phyloP scores from a whole-genome alignment of 768 basidiomycete genomes.

The Sarcodon aspratus region DNA sequence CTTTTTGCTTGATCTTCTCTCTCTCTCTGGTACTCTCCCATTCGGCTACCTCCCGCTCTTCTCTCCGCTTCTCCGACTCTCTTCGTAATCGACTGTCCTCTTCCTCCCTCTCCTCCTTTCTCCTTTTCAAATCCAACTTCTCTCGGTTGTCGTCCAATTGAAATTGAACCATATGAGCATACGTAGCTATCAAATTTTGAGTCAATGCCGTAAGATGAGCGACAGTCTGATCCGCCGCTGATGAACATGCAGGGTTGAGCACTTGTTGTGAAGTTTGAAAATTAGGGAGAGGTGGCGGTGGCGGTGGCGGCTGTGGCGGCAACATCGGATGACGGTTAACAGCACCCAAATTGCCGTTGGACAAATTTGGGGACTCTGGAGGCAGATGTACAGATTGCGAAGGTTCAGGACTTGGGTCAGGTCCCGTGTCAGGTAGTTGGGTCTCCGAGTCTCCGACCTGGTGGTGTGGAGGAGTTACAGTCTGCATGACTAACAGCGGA shows the following conservation, averaged over 20 bases:
- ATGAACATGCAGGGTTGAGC: not conserved
- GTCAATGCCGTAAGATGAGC: slow-evolving; percentile 37
- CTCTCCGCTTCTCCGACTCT: slow-evolving; percentile 39
- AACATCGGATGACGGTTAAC: not conserved
- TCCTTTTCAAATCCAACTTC: slow-evolving; percentile 57
- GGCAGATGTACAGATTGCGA: not conserved
- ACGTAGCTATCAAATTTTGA: slow-evolving; percentile 44
- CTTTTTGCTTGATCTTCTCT: slow-evolving; percentile 41
- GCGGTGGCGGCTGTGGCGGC: not conserved
- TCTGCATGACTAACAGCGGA: not conserved
- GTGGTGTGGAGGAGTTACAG: not conserved
- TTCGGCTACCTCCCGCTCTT: slow-evolving; percentile 47
- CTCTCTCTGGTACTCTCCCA: slow-evolving; percentile 28
- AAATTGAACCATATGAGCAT: slow-evolving; percentile 42
- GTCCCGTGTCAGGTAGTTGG: not conserved
- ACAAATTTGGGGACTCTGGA: not conserved
- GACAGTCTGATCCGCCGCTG: slow-evolving; percentile 22
- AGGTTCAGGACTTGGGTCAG: not conserved
- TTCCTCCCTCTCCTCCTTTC: slow-evolving; percentile 62
- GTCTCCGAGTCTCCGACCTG: not conserved
- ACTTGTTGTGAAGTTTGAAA: not conserved
- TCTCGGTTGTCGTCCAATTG: slow-evolving; percentile 61
- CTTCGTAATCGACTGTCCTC: slow-evolving; percentile 38
- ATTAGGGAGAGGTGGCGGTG: not conserved
- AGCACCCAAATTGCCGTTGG: not conserved